Percentiles rank a stretch among this genome's conserved stretches.
Evolutionary conservation across 2,329 filamentous ascomycete genomes (phyloP).

Genomic region (Fusarium sp.): DNA sequence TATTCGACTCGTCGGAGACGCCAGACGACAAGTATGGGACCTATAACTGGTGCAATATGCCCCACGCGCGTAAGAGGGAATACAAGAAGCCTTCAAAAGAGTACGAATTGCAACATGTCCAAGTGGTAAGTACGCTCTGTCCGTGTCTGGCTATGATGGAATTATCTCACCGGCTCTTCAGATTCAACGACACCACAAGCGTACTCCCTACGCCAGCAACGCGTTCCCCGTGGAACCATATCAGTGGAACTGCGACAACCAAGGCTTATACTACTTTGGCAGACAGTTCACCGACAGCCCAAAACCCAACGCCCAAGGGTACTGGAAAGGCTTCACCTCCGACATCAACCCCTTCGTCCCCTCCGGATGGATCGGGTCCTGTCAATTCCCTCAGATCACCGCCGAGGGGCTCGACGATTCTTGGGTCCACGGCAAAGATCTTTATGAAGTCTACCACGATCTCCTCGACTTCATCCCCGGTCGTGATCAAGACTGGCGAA

Average conservation of each 20-base stretch:
- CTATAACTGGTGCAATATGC: slow-evolving; percentile 91
- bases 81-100: slow-evolving; percentile 64
- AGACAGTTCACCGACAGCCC: slow-evolving; percentile 58
- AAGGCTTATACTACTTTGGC: slow-evolving; percentile 75
- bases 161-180: slow-evolving; percentile 41
- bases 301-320: slow-evolving; percentile 62
- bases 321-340: slow-evolving; percentile 72
- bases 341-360: slow-evolving; percentile 72
- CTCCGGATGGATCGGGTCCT: slow-evolving; percentile 75
- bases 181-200: slow-evolving; percentile 86
- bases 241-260: slow-evolving; percentile 75
- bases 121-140: slow-evolving; percentile 64
- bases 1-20: slow-evolving; percentile 72
- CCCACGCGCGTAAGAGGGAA: slow-evolving; percentile 74
- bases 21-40: slow-evolving; percentile 65
- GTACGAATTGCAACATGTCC: slow-evolving; percentile 78
- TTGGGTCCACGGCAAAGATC: slow-evolving; percentile 77
- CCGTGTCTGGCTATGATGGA: background rate
- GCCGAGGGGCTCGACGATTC: slow-evolving; percentile 75
- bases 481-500: slow-evolving; percentile 53
- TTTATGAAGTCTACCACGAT: slow-evolving; percentile 79
- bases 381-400: slow-evolving; percentile 85
- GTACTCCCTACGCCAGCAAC: slow-evolving; percentile 81
- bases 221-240: slow-evolving; percentile 78
- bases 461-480: slow-evolving; percentile 73